Base-by-base conservation (phyloP, 768 basidiomycete species). In the Crepidotus variabilis region DNA sequence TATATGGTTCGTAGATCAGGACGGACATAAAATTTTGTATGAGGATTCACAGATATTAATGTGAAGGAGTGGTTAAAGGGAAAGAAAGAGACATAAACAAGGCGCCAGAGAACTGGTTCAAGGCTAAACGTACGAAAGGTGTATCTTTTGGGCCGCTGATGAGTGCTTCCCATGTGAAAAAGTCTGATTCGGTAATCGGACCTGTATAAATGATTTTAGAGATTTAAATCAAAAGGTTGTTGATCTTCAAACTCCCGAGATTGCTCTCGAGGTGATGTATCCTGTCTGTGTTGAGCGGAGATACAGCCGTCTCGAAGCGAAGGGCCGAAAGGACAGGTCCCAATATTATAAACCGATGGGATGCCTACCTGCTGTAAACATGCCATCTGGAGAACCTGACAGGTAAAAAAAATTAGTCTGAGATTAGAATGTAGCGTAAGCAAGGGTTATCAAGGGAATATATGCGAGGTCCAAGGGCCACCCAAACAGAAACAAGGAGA, bases 81-180 rank as follows among this genome's bases (percentile, higher is more conserved):
- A 9, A 14, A 49, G n/a, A 18, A 11, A 50, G 8, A 11, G 13
- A 45, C 35, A 39, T 50, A 5, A 23, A 14, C 4, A 16, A 22
- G 7, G 13, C 20, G 47, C 13, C 21, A 49, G 8, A 21, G 5
- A n/a, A 18, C 9, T 7, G n/a, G 9, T 32, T 51, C 16, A 34
- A 32, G 13, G 32, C 9, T 45, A 33, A 56, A 76, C 87, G 70
- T 71, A 94, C 92, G 65, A 94, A 97, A 1, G 94, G 94, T 34
- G 94, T 98, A 60, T 93, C 94, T 66, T 94, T 91, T 20, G 94
- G 94, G 2, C 94, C 94, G 66, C 84, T 87, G 52, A 98, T 94
- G 63, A 98, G 78, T 7, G 94, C 94, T 72, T 97, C 94, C 94
- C 94, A 96, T 55, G 87, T 89, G 72, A 97, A 93, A 77, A 98